These are phyloP conservation scores for Viola odorata DNA, from an alignment of 345 rosid genomes.

Conservation along the genomic window DNA sequence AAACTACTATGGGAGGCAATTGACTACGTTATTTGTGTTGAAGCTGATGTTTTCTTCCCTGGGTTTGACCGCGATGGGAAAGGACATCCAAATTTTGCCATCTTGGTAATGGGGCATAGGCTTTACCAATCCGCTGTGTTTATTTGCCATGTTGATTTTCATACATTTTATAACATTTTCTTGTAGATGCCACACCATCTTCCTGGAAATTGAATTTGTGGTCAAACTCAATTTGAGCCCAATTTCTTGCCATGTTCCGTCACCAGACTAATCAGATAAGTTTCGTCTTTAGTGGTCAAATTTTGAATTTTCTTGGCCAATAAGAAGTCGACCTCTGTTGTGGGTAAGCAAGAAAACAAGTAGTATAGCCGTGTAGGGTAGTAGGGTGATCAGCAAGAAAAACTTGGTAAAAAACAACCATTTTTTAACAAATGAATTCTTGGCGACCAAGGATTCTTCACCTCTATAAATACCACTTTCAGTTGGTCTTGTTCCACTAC, in stretches of 20 bases:
- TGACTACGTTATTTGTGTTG: constrained; percentile 74
- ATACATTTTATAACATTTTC: no score
- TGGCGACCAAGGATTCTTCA: background rate
- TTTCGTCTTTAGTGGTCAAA: no score
- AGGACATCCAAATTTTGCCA: constrained; percentile 89
- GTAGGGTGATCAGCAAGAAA: background rate
- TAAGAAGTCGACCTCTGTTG: no score
- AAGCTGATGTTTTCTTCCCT: constrained; percentile 89
- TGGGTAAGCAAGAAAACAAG: background rate
- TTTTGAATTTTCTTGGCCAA: background rate
- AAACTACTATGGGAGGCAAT: constrained; percentile 94
- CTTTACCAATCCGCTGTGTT: constrained; percentile 80
- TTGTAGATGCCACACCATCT: no score
- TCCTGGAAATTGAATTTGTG: no score
- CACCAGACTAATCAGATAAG: no score
- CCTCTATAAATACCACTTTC: background rate
- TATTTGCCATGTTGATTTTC: no score
- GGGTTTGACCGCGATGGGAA: constrained; percentile 90
- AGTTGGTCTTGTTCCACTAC: background rate
- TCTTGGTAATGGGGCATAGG: constrained; percentile 92
- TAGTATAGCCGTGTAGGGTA: no score
- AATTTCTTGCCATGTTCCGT: no score
- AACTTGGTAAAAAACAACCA: background rate
- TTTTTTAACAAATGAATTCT: background rate
- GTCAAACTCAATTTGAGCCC: no score